phyloP scores from a whole-genome alignment of 2,329 filamentous ascomycete species.

The Xylaria sp. region DNA sequence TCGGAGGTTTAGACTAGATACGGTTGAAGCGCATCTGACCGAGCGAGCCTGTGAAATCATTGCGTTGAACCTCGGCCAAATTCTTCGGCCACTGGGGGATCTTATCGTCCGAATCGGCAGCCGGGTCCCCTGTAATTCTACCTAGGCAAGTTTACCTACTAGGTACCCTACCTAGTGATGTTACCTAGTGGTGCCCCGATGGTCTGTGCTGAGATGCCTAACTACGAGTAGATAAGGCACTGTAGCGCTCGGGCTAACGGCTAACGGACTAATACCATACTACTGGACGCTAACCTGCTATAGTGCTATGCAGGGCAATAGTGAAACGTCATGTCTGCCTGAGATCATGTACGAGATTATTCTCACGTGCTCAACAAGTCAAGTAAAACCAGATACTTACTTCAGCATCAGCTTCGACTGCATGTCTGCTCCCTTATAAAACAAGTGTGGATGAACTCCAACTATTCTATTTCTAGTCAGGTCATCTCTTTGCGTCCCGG shows the following conservation, averaged over 20 bases:
- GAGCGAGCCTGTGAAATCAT: constrained; percentile 37
- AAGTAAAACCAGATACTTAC: not conserved
- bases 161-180: no score
- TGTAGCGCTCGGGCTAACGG: not conserved
- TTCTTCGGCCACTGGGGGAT: constrained; percentile 19
- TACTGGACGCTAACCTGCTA: not conserved
- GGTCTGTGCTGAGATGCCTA: not conserved
- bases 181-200: not conserved
- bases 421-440: not conserved
- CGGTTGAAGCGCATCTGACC: constrained; percentile 27
- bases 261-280: not conserved
- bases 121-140: not conserved
- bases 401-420: not conserved
- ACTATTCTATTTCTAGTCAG: not conserved
- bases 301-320: constrained; percentile 3
- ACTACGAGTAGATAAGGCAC: not conserved
- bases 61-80: constrained; percentile 47
- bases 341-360: not conserved
- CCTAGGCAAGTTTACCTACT: not conserved
- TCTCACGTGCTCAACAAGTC: not conserved
- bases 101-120: constrained; percentile 35
- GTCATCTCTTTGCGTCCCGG: not conserved
- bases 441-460: not conserved
- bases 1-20: constrained; percentile 29
- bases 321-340: not conserved